phyloP scores from a whole-genome alignment of 1,284 basidiomycete genomes.

The Nidula niveotomentosa region DNA sequence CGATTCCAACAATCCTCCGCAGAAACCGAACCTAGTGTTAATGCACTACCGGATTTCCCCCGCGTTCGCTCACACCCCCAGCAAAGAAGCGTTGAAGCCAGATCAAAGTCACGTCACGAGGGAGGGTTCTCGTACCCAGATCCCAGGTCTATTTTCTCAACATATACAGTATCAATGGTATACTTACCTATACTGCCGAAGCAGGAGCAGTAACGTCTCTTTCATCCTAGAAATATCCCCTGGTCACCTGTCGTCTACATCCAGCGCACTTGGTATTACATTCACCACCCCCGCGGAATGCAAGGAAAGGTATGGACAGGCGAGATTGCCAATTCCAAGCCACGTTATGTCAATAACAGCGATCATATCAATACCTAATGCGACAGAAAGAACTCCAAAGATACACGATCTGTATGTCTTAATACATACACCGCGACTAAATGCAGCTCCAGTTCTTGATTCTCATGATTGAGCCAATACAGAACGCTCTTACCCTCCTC shows the following conservation, averaged over 20 bases:
- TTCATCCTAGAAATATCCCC: no score
- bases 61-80: not conserved
- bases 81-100: not conserved
- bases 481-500: not conserved
- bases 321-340: not conserved
- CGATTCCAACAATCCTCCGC: not conserved
- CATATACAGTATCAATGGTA: not conserved
- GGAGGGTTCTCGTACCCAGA: not conserved
- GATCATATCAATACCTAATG: not conserved
- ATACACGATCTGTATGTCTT: not conserved
- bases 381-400: not conserved
- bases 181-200: no score
- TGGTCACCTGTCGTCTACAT: no score
- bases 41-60: not conserved
- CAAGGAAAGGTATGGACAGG: not conserved
- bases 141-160: not conserved
- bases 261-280: not conserved
- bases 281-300: not conserved
- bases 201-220: no score
- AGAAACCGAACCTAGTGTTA: no score
- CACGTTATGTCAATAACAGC: not conserved
- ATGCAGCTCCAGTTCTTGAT: not conserved
- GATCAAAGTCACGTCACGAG: not conserved
- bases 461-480: constrained; percentile 2
- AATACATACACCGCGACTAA: not conserved